Conservation (phyloP, 208 protist species). For the Cochliopodium minus region DNA sequence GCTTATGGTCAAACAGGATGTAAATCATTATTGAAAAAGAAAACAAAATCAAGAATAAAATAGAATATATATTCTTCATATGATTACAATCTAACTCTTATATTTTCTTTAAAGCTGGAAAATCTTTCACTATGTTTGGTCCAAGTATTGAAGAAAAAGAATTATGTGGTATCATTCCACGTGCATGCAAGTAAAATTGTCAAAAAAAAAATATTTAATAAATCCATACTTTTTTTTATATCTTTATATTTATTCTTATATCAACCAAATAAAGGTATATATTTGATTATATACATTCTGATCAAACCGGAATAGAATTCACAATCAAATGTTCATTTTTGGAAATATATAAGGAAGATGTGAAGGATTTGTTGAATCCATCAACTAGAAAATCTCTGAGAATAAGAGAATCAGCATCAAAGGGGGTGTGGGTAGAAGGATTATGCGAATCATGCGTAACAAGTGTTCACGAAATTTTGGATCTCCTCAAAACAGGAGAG, state of each 20-base stretch:
- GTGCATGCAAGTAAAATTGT: too few species aligned
- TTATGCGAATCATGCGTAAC: constrained; percentile 55
- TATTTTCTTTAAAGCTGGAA: constrained; percentile 13
- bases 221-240: too few species aligned
- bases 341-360: constrained; percentile 90
- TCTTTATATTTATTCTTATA: too few species aligned
- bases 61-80: too few species aligned
- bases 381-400: constrained; percentile 21
- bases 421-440: constrained; percentile 55
- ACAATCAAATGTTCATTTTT: constrained; percentile 75
- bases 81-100: background rate
- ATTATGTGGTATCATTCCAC: constrained; percentile 25
- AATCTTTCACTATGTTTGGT: constrained; percentile 49
- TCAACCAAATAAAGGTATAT: constrained; percentile 64
- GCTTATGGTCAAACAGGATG: constrained; percentile 53
- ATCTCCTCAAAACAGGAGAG: constrained; percentile 47
- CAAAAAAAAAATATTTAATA: too few species aligned
- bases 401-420: constrained; percentile 41
- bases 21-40: too few species aligned
- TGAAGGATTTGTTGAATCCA: constrained; percentile 68
- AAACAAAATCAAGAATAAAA: too few species aligned
- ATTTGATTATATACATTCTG: constrained; percentile 52
- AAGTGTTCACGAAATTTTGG: constrained; percentile 55
- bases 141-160: constrained; percentile 10
- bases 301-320: constrained; percentile 54